These are phyloP conservation scores for Solanum etuberosum DNA, from an alignment of 257 asterid genomes.

Conservation along the genomic window DNA sequence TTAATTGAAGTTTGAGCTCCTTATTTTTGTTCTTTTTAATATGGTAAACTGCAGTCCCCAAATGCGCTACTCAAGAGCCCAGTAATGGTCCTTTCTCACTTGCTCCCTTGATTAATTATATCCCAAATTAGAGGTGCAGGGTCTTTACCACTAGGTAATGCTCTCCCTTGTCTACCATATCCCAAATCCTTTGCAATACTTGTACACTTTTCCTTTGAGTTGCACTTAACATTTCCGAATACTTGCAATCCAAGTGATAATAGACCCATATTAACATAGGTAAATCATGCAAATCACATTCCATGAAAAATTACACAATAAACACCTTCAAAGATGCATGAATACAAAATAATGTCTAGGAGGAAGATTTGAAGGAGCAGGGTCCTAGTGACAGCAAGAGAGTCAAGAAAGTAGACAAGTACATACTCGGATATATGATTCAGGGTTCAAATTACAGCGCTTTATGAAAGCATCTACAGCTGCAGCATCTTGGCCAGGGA, in stretches of 20 bases:
- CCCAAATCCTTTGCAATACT: not conserved
- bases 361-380: not conserved
- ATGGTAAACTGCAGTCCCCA: not conserved
- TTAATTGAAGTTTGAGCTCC: not conserved
- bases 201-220: not conserved
- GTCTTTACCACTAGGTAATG: not conserved
- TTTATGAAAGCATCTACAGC: conserved; percentile 70
- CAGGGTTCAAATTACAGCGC: conserved; percentile 80
- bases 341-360: not conserved
- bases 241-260: not conserved
- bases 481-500: conserved; percentile 73
- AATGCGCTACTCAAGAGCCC: not conserved
- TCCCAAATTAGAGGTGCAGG: not conserved
- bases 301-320: not conserved
- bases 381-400: not conserved
- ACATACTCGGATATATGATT: conserved; percentile 70
- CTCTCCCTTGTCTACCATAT: not conserved
- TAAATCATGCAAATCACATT: not conserved
- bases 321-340: not conserved
- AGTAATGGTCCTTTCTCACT: not conserved
- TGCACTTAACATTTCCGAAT: not conserved
- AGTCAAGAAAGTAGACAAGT: conserved; percentile 6
- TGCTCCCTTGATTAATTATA: not conserved
- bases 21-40: not conserved
- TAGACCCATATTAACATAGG: not conserved